These are phyloP conservation scores for Gomphus bonarii DNA, from an alignment of 1,284 basidiomycete genomes.

Conservation along the genomic window DNA sequence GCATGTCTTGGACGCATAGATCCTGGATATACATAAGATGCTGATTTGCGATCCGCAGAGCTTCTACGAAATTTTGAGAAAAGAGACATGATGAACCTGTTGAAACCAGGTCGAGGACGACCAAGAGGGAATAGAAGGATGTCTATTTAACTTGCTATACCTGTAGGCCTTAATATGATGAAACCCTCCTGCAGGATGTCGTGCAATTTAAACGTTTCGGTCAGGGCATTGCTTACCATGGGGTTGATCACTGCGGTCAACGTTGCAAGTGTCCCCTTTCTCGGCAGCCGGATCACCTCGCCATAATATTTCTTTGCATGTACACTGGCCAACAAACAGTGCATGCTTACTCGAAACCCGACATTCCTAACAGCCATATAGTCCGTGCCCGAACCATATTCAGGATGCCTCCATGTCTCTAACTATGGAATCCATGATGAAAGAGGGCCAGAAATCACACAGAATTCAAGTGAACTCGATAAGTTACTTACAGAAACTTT, in stretches of 20 bases:
- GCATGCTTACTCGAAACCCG: background rate
- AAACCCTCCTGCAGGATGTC: slow-evolving; percentile 3
- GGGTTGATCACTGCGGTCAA: background rate
- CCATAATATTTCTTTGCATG: background rate
- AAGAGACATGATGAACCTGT: background rate
- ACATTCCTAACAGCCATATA: background rate
- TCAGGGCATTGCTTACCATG: background rate
- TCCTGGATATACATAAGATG: slow-evolving; percentile 4
- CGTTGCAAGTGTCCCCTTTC: background rate
- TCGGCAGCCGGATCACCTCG: background rate
- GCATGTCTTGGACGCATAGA: background rate
- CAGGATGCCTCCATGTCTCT: no score
- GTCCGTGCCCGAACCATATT: no score
- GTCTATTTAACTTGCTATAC: background rate
- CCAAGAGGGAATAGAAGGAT: background rate
- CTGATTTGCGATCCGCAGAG: slow-evolving; percentile 2
- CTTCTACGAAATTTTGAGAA: slow-evolving; percentile 7
- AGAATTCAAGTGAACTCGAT: no score
- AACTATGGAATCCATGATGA: no score
- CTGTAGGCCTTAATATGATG: slow-evolving; percentile 3
- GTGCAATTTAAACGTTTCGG: slow-evolving; percentile 6
- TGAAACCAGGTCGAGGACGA: background rate
- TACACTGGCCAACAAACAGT: background rate
- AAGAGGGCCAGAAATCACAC: no score
- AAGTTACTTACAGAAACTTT: no score